These are phyloP conservation scores for Nannochloris sp. DNA, from an alignment of 139 green algal genomes.

Conservation along the genomic window DNA sequence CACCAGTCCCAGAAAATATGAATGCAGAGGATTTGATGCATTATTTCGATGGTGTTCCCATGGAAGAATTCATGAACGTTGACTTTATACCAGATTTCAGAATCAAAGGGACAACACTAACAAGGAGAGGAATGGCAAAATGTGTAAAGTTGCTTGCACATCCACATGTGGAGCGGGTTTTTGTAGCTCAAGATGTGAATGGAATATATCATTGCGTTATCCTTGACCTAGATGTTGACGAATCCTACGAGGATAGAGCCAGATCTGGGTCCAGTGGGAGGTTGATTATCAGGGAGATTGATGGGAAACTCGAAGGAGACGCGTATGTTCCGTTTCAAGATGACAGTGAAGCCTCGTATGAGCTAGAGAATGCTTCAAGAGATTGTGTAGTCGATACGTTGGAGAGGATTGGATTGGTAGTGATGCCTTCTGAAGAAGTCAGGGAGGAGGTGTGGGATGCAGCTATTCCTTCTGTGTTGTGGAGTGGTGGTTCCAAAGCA, in stretches of 20 bases:
- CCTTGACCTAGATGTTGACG: no score
- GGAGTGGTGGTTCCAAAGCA: slow-evolving; percentile 11
- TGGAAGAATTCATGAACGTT: slow-evolving; percentile 1
- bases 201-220: not conserved
- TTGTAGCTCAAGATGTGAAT: not conserved
- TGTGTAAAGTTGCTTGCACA: slow-evolving; percentile 8
- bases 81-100: slow-evolving; percentile 31
- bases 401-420: not conserved
- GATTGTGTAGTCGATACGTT: not conserved
- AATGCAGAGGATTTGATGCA: not conserved
- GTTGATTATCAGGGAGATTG: not conserved
- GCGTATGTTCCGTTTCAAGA: not conserved
- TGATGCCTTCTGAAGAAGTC: not conserved
- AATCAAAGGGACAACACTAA: slow-evolving; percentile 22
- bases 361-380: no score
- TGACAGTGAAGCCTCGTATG: not conserved
- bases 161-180: not conserved
- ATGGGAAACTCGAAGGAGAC: not conserved
- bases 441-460: not conserved
- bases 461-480: slow-evolving; percentile 6
- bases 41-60: not conserved
- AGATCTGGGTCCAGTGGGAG: no score
- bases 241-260: no score
- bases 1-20: slow-evolving; percentile 3
- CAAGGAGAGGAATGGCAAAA: slow-evolving; percentile 23